Evolutionary conservation across 2,329 filamentous ascomycete genomes (phyloP).

Genomic region (Alternaria consortialis): DNA sequence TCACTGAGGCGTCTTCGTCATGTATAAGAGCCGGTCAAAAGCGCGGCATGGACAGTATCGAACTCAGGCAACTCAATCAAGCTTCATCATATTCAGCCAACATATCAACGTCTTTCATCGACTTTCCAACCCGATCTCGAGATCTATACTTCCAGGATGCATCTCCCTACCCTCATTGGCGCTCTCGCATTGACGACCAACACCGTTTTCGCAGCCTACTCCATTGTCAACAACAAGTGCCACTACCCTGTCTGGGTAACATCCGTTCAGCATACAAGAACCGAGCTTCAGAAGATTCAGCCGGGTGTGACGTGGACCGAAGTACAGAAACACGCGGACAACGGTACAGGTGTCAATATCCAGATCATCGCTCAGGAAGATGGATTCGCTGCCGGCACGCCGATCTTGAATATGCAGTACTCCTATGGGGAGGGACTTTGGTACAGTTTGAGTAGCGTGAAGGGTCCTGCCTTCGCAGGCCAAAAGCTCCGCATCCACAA

Average conservation of each 20-base stretch:
- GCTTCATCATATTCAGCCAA: not conserved
- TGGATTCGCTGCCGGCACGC: constrained; percentile 24
- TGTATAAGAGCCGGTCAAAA: constrained; percentile 21
- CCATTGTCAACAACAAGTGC: constrained; percentile 40
- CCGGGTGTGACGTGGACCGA: constrained; percentile 19
- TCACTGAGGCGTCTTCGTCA: not conserved
- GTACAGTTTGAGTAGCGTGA: constrained; percentile 32
- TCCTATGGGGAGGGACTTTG: constrained; percentile 31
- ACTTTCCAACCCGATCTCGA: not conserved
- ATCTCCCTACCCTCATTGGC: constrained; percentile 22
- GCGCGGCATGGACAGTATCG: not conserved
- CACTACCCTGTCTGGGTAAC: constrained; percentile 33
- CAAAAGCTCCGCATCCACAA: constrained; percentile 27
- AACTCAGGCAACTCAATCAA: not conserved
- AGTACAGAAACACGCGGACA: constrained; percentile 23
- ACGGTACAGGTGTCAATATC: constrained; percentile 31
- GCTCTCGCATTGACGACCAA: constrained; percentile 22
- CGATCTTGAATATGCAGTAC: constrained; percentile 36
- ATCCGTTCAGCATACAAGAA: constrained; percentile 20
- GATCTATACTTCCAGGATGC: constrained; percentile 23
- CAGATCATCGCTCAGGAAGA: constrained; percentile 27
- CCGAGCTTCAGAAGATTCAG: constrained; percentile 10
- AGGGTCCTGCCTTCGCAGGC: constrained; percentile 34
- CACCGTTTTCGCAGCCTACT: constrained; percentile 22
- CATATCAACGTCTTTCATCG: not conserved